Percentiles rank a stretch among this genome's conserved stretches.
Evolutionary conservation across 495 filamentous ascomycete species (phyloP).

Genomic region (Trichocladium uniseriatum): DNA sequence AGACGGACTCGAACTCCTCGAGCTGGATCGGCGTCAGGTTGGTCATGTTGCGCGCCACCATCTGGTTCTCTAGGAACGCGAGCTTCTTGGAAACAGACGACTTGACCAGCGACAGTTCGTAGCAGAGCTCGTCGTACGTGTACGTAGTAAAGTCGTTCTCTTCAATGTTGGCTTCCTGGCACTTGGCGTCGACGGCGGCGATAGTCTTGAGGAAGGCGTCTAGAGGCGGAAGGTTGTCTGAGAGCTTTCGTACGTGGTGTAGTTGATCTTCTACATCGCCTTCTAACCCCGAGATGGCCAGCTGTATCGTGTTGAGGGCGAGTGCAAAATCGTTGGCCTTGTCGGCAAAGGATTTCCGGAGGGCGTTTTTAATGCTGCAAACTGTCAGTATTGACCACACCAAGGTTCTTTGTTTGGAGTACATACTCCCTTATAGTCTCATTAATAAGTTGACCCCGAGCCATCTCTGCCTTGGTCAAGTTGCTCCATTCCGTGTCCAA

Average conservation of each 20-base stretch:
- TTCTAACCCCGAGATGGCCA: constrained; percentile 87
- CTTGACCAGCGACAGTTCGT: constrained; percentile 85
- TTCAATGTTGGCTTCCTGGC: constrained; percentile 93
- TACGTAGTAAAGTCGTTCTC: constrained; percentile 99
- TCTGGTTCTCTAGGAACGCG: constrained; percentile 92
- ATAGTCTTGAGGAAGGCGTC: constrained; percentile 82
- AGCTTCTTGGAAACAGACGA: constrained; percentile 90
- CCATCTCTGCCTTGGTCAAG: constrained; percentile 72
- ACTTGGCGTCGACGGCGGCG: constrained; percentile 72
- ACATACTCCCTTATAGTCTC: constrained; percentile 88
- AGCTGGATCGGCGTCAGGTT: constrained; percentile 96
- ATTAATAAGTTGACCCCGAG: constrained; percentile 85
- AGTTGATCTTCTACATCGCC: constrained; percentile 94
- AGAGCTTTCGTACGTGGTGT: constrained; percentile 68
- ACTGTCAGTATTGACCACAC: constrained; percentile 1
- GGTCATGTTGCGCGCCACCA: constrained; percentile 95
- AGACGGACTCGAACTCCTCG: constrained; percentile 95
- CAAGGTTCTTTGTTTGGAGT: neutral
- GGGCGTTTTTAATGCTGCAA: constrained; percentile 75
- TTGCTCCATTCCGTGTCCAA: constrained; percentile 74
- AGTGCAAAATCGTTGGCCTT: constrained; percentile 96
- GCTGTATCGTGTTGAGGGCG: constrained; percentile 83
- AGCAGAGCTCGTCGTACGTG: constrained; percentile 88
- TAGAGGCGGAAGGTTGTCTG: constrained; percentile 72
- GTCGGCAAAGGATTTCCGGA: constrained; percentile 88